phyloP scores from a whole-genome alignment of 768 basidiomycete species.

The Serendipita sp. region DNA sequence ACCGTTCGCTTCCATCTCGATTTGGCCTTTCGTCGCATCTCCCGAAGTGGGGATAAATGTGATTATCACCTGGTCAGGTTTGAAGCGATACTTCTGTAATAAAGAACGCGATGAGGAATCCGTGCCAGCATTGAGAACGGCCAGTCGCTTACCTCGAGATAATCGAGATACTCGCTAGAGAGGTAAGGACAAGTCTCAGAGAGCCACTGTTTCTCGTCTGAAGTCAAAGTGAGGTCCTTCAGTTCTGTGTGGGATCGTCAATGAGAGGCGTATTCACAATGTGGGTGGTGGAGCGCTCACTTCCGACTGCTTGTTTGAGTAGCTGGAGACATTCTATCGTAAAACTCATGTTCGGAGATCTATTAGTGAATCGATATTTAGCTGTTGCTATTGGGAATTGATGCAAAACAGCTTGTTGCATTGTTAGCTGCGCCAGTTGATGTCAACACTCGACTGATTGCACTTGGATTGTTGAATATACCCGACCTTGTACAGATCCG shows the following conservation, averaged over 20 bases:
- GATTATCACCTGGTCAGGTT: conserved; percentile 55
- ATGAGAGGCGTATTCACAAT: conserved; percentile 2
- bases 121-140: conserved; percentile 19
- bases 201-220: conserved; percentile 54
- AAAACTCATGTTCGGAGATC: conserved; percentile 49
- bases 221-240: conserved; percentile 39
- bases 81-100: conserved; percentile 40
- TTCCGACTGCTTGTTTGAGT: conserved; percentile 37
- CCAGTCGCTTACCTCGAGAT: conserved; percentile 27
- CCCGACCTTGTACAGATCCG: conserved; percentile 81
- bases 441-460: conserved; percentile 3
- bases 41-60: conserved; percentile 43
- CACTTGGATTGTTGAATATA: not conserved
- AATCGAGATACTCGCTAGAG: conserved; percentile 53
- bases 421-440: conserved; percentile 46
- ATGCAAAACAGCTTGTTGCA: conserved; percentile 81
- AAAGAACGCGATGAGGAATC: not conserved
- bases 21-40: conserved; percentile 32
- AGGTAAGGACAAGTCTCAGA: conserved; percentile 57
- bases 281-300: conserved; percentile 25
- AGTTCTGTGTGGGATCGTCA: conserved; percentile 36
- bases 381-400: conserved; percentile 60
- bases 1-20: conserved; percentile 60
- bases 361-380: conserved; percentile 69
- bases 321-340: conserved; percentile 45